Base-by-base conservation (phyloP, 768 basidiomycete species). In the Trametes cubensis region DNA sequence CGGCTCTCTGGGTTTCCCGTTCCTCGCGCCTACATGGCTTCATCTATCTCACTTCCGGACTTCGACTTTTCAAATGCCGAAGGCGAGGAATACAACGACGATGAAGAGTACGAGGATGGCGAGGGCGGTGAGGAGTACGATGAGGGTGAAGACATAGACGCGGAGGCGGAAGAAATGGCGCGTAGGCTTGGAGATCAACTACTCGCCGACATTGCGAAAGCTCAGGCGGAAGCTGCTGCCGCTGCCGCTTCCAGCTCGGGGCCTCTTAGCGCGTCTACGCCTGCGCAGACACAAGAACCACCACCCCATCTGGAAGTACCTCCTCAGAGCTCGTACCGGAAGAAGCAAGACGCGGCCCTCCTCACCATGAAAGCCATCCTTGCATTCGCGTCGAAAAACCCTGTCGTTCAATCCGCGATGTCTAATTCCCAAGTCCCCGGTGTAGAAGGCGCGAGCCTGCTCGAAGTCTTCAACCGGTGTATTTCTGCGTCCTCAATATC, bases 151-250 rank as follows among this genome's bases (percentile, higher is more conserved):
- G 74, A 78, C 68, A 81, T 83, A 23, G 84, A 86, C 25, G 88
- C 87, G 5, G 86, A 90, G 60, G 89, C 89, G 2, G 83, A 87
- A 64, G 89, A 87, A 67, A 89, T 90, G 66, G 88, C 88, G 5
- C 81, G 87, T 48, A 78, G 86, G 26, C 75, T 93, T 30, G 85
- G 87, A n/a, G 88, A 88, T 65, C 85, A 92, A 61, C 78, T 92
- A 6, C 87, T 85, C 84, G 90, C 89, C 3, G 88, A 90, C 67
- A 87, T 92, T 51, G 84, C 76, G 68, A 87, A 84, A 70, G 87
- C 81, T 6, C 84, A 81, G 62, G 82, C 81, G 4, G 81, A 81
- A 42, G 74, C 69, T 11, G 71, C 73, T 18, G 71, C 70, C 18
- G 62, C 65, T 2, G 60, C 64, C 49, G 64, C 46, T n/a, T n/a